Percentiles rank a stretch among this genome's conserved stretches.
These are phyloP conservation scores for Fusarium begoniae DNA, from an alignment of 2,329 filamentous ascomycete genomes.

Conservation along the genomic window DNA sequence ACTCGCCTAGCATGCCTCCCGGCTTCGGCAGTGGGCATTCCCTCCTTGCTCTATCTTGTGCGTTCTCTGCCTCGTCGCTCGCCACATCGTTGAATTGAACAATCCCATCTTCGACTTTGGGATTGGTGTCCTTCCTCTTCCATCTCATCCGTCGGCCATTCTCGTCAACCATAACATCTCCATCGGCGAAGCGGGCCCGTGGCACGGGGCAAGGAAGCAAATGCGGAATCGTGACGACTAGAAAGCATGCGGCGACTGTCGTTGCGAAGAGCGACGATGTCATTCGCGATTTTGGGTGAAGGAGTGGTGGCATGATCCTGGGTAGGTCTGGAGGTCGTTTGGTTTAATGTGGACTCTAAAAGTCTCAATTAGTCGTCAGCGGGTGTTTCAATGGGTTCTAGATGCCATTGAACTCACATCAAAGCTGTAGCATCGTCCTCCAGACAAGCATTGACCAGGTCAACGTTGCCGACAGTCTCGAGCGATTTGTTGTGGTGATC, in stretches of 20 bases:
- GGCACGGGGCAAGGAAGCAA: constrained; percentile 90
- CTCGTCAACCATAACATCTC: constrained; percentile 59
- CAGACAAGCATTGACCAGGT: constrained; percentile 31
- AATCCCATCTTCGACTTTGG: constrained; percentile 56
- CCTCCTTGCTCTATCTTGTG: constrained; percentile 61
- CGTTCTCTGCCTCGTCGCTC: constrained; percentile 48
- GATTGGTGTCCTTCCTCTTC: constrained; percentile 49
- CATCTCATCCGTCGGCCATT: constrained; percentile 57
- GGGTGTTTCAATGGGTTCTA: not conserved
- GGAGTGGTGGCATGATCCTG: constrained; percentile 78
- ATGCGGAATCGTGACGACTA: constrained; percentile 92
- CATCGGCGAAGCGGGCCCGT: constrained; percentile 78
- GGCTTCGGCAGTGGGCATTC: constrained; percentile 96
- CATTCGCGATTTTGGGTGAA: constrained; percentile 92
- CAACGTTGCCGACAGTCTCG: constrained; percentile 38
- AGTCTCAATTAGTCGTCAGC: constrained; percentile 42
- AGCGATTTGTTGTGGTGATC: constrained; percentile 42
- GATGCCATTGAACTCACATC: constrained; percentile 41
- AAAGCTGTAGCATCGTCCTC: constrained; percentile 40
- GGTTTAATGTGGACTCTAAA: constrained; percentile 33
- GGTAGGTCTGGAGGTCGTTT: constrained; percentile 14
- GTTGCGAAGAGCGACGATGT: constrained; percentile 95
- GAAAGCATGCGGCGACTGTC: constrained; percentile 88
- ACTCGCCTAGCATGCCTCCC: constrained; percentile 76
- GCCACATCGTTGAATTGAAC: constrained; percentile 57